Conservation (phyloP, 1,284 basidiomycete genomes). For the Ganoderma sinense region DNA sequence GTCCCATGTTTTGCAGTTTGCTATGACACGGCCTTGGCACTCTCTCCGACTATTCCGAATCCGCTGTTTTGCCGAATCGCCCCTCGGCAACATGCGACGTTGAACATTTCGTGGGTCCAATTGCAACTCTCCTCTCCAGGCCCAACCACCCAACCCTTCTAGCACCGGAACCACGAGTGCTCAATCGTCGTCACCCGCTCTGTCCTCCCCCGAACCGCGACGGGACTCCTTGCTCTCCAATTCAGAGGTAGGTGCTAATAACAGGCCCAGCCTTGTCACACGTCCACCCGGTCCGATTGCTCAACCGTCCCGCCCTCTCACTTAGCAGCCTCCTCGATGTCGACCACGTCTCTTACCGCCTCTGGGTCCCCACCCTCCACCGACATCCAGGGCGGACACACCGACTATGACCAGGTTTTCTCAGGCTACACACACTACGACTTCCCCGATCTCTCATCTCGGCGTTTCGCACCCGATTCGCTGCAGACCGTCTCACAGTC, state of each 20-base stretch:
- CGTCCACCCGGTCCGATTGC: slow-evolving; percentile 27
- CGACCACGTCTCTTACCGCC: slow-evolving; percentile 15
- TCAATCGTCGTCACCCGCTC: not conserved
- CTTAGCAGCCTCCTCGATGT: slow-evolving; percentile 19
- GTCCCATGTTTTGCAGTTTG: not conserved
- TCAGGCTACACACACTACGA: slow-evolving; percentile 32
- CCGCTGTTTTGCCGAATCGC: not conserved
- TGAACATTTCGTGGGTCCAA: not conserved
- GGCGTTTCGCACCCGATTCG: slow-evolving; percentile 30
- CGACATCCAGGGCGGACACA: slow-evolving; percentile 9
- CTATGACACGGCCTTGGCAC: slow-evolving; percentile 4
- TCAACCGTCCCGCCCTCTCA: slow-evolving; percentile 18
- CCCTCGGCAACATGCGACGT: not conserved
- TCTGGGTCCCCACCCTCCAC: slow-evolving; percentile 18
- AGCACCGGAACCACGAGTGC: not conserved
- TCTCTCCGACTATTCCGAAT: not conserved
- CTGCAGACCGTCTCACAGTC: slow-evolving; percentile 25
- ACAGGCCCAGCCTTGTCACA: slow-evolving; percentile 17
- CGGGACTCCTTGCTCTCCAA: not conserved
- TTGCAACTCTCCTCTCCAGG: not conserved
- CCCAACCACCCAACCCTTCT: not conserved
- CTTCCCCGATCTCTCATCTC: slow-evolving; percentile 33
- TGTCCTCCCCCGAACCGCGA: not conserved
- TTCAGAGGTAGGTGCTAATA: slow-evolving; percentile 5
- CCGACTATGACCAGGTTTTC: slow-evolving; percentile 25